Conservation (phyloP, 345 rosid species). For the Arabidopsis suecica region DNA sequence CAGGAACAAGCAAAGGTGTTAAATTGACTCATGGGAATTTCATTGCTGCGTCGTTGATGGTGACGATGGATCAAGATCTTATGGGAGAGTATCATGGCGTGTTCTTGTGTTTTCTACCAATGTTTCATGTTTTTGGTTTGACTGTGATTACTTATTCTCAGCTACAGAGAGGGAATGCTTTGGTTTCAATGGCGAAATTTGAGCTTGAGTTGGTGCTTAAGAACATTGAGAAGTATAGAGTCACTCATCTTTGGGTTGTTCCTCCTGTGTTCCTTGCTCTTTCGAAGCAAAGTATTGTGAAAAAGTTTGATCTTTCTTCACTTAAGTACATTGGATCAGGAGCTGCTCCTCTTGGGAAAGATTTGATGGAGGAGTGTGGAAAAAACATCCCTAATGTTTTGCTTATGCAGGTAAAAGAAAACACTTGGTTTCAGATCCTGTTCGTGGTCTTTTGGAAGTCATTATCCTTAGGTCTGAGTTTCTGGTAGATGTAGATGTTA, state of each 20-base stretch:
- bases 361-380: slow-evolving; percentile 78
- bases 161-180: slow-evolving; percentile 65
- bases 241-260: slow-evolving; percentile 81
- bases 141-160: slow-evolving; percentile 54
- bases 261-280: slow-evolving; percentile 85
- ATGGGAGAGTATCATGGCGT: slow-evolving; percentile 58
- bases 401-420: slow-evolving; percentile 59
- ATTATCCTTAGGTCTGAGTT: background rate
- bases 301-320: slow-evolving; percentile 71
- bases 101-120: slow-evolving; percentile 73
- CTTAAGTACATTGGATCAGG: slow-evolving; percentile 74
- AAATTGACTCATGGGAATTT: slow-evolving; percentile 76
- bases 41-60: slow-evolving; percentile 65
- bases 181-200: slow-evolving; percentile 73
- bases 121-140: slow-evolving; percentile 93
- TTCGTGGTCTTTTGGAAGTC: slow-evolving; percentile 11
- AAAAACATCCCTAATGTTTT: slow-evolving; percentile 63
- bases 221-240: slow-evolving; percentile 62
- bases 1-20: slow-evolving; percentile 87
- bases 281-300: slow-evolving; percentile 66
- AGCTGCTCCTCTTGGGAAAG: slow-evolving; percentile 93
- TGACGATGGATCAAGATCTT: slow-evolving; percentile 59
- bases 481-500: slow-evolving; percentile 12
- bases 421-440: slow-evolving; percentile 10
- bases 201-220: slow-evolving; percentile 63